Base-by-base conservation (phyloP, 495 filamentous ascomycete species). In the Ascobolus immersus region DNA sequence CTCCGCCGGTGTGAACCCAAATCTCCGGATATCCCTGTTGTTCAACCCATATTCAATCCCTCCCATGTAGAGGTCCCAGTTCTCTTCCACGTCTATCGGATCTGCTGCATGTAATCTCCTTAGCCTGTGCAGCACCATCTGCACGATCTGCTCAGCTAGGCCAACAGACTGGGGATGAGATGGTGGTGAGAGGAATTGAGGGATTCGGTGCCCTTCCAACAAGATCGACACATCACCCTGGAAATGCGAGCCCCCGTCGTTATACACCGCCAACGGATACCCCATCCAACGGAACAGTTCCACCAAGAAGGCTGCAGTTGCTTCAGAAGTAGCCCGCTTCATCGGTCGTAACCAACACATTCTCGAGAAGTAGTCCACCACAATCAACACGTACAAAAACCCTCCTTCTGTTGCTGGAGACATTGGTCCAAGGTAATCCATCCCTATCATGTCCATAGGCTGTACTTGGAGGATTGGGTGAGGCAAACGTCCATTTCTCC, bases 281-380 rank as follows among this genome's bases (percentile, higher is more conserved):
- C 35, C 35, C 0, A 37, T 3, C 1, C 17, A 13, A 5, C 11
- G n/a, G 0, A 22, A 20, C 8, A 37, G 9, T 4, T 22, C n/a
- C 9, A 4, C 5, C 13, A 26, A 2, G 25, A 8, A 0, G 28
- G 13, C 1, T 18, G 2, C 1, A 38, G 15, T 0, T 29, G 23
- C 4, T 13, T 33, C 35, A 0, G 22, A 5, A 6, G 37, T 24
- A 3, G 33, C 14, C 9, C 14, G 14, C 9, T 8, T 14, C 6
- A 41, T 32, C 6, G 37, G 23, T n/a, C n/a, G n/a, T n/a, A n/a
- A n/a, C n/a, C n/a, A n/a, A n/a, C n/a, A n/a, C 8, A 23, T 37
- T 5, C 34, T 12, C 0, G 35, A 38, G 5, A 41, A 41, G 19
- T 41, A 41, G 17, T 38, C 39, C 0, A 38, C 20, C 2, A 14